Evolutionary conservation across 2,329 filamentous ascomycete species (phyloP), one percentile per base, ranked within the genome.

Genomic region (Xylaria sp.): DNA sequence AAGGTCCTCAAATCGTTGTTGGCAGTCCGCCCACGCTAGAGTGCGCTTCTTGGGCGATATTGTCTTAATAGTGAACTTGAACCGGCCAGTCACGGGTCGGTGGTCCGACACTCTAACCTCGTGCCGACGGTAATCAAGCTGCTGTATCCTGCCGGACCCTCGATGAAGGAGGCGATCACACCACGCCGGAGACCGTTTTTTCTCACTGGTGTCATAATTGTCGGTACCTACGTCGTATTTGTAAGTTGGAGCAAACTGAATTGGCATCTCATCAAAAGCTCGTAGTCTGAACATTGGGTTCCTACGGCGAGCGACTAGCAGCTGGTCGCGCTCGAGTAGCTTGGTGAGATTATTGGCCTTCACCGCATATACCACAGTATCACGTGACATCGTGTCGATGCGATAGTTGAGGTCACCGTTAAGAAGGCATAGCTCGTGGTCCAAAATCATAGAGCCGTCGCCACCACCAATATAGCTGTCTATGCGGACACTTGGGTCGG

Each of bases 321-420:
- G 85, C 77, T 99, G 96, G 76, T 99, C 96, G 55, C 96, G 90
- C 65, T 98, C 95, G 0, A 99, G 89, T 1, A 99, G 86, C 76
- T 97, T 97, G 31, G 84, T 76, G 2, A 98, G 84, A 72, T 98
- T 97, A 69, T 91, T 90, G 47, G 90, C 86, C 69, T 92, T 90
- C 57, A 98, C 88, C 1, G 93, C 94, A 66, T 90, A 90, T 61
- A 98, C 91, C 2, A 99, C 95, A 0, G 92, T 94, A 74, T 98
- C 93, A 56, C 96, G 92, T 20, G 93, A 93, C 88, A 98, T 97
- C 27, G 94, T 94, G 78, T 99, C 96, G 75, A 99, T 98, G 68
- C 96, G 94, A 79, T 99, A 99, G 80, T 99, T 99, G 56, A 99
- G 85, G 77, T 99, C 96, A 31, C 96, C 96, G 74, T 98, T 98